phyloP scores from a whole-genome alignment of 805 yeast species.

The Metschnikowia sp. region DNA sequence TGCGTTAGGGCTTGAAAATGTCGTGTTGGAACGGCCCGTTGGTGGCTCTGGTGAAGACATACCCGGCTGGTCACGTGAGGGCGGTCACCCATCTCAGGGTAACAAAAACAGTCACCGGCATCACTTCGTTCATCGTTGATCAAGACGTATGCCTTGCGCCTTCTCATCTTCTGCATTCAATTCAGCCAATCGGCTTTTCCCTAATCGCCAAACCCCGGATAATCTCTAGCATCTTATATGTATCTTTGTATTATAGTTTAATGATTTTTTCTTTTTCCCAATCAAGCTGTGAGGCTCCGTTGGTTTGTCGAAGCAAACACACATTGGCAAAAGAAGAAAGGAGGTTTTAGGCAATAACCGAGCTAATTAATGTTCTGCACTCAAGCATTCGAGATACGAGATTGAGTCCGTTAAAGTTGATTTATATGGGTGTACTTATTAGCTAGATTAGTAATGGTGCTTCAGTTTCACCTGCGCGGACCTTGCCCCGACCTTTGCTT shows the following conservation, averaged over 20 bases:
- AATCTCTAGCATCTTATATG: constrained; percentile 3
- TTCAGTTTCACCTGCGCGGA: no score
- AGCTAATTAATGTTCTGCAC: no score
- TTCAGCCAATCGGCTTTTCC: not conserved
- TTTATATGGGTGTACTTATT: no score
- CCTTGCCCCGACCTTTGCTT: no score
- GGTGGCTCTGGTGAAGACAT: constrained; percentile 86
- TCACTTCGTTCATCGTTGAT: constrained; percentile 2
- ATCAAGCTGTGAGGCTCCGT: not conserved
- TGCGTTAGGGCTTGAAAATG: constrained; percentile 70
- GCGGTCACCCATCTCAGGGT: constrained; percentile 18
- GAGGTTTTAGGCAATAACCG: no score
- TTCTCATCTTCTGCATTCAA: constrained; percentile 3
- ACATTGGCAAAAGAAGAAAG: no score
- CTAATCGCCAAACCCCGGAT: not conserved
- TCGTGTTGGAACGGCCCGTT: constrained; percentile 66
- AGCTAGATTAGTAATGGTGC: no score
- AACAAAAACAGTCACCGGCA: constrained; percentile 15
- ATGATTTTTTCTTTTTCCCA: not conserved
- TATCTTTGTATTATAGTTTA: constrained; percentile 5
- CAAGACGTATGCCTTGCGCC: not conserved
- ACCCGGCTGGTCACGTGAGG: constrained; percentile 84
- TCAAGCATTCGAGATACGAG: no score
- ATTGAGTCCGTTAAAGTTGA: no score
- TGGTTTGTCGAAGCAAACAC: no score